Conservation (phyloP, 176 grass and related monocot species). For the Eleusine indica region DNA sequence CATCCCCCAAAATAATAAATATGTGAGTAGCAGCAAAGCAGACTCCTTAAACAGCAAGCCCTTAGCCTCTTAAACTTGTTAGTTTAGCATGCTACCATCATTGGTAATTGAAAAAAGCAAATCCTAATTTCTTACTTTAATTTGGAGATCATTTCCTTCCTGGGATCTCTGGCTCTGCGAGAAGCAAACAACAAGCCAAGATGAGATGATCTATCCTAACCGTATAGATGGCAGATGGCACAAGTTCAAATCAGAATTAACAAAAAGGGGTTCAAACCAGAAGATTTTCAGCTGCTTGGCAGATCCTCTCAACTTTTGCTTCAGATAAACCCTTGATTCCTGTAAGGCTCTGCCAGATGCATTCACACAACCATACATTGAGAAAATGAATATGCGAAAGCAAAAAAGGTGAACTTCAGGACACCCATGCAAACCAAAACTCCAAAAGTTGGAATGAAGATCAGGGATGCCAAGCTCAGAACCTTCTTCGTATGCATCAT, state of each 20-base stretch:
- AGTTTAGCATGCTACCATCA: neutral
- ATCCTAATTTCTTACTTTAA: constrained; percentile 47
- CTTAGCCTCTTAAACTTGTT: neutral
- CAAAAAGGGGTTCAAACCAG: constrained; percentile 54
- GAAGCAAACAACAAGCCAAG: neutral
- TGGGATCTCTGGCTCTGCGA: constrained; percentile 70
- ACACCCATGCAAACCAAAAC: neutral
- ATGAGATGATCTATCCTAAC: constrained; percentile 22
- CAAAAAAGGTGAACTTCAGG: constrained; percentile 8
- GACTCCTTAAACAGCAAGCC: too few species aligned
- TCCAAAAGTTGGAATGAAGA: neutral
- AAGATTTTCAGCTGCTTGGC: constrained; percentile 78
- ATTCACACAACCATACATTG: neutral
- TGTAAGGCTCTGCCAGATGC: constrained; percentile 59
- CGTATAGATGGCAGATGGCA: constrained; percentile 1
- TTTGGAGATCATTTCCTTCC: constrained; percentile 77
- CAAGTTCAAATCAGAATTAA: constrained; percentile 15
- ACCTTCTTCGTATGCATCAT: constrained; percentile 99
- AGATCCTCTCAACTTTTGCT: constrained; percentile 92
- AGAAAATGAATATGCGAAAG: constrained; percentile 10
- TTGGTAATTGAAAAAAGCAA: neutral
- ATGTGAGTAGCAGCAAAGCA: too few species aligned
- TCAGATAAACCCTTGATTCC: constrained; percentile 94
- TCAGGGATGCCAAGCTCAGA: constrained; percentile 2
- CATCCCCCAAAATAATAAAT: too few species aligned